phyloP scores from a whole-genome alignment of 345 rosid genomes.

The Capsella bursapastoris region DNA sequence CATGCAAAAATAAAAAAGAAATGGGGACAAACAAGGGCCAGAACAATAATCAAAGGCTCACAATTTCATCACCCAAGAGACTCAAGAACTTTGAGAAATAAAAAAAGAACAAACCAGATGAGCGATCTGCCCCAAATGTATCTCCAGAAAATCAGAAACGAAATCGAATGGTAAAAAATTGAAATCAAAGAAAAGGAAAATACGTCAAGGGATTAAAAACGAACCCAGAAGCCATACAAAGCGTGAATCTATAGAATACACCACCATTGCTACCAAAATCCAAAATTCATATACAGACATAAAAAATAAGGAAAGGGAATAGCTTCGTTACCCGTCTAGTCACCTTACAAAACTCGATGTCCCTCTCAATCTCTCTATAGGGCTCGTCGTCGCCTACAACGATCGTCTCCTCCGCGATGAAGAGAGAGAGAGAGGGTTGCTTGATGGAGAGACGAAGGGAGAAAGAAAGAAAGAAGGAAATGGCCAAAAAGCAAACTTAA shows the following conservation, averaged over 20 bases:
- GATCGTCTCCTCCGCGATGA: constrained; percentile 35
- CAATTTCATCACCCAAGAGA: constrained; percentile 24
- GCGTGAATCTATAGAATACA: not conserved
- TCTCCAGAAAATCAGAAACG: not conserved
- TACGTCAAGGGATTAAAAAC: not conserved
- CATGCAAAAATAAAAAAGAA: constrained; percentile 9
- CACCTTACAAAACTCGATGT: constrained; percentile 27
- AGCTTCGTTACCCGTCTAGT: constrained; percentile 10
- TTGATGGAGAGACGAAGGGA: constrained; percentile 41
- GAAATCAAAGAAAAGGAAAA: not conserved
- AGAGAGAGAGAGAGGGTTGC: constrained; percentile 27
- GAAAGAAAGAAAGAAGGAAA: constrained; percentile 1
- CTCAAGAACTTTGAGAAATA: constrained; percentile 9
- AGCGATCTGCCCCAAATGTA: constrained; percentile 4
- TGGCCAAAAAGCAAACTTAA: constrained; percentile 22
- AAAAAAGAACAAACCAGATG: constrained; percentile 16
- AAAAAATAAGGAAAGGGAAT: not conserved
- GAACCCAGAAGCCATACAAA: not conserved
- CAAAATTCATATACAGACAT: not conserved
- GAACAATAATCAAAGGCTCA: not conserved
- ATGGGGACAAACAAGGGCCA: not conserved
- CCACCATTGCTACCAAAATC: not conserved
- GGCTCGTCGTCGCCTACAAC: constrained; percentile 18
- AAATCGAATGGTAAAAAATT: constrained; percentile 4
- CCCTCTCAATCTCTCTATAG: constrained; percentile 38